Conservation (phyloP, 2,329 filamentous ascomycete species). For the Cladosporium austrohemisphaericum region DNA sequence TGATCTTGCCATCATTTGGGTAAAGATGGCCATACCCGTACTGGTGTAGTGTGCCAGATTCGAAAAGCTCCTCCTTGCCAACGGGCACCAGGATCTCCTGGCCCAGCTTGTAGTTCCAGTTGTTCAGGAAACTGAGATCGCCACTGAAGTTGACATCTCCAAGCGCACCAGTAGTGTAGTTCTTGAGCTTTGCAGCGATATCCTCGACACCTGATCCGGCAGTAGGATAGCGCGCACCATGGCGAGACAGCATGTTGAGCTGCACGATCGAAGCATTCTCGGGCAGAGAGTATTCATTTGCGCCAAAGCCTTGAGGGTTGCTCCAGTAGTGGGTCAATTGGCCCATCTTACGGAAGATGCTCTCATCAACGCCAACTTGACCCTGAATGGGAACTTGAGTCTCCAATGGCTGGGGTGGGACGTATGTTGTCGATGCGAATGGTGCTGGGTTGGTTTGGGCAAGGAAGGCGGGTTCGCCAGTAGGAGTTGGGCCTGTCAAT, state of each 20-base stretch:
- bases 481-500: slow-evolving; percentile 61
- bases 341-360: slow-evolving; percentile 69
- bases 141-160: slow-evolving; percentile 56
- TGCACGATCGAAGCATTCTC: slow-evolving; percentile 64
- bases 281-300: slow-evolving; percentile 67
- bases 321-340: slow-evolving; percentile 67
- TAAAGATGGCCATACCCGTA: slow-evolving; percentile 71
- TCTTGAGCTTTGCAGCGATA: slow-evolving; percentile 57
- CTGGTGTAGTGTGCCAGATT: slow-evolving; percentile 66
- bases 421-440: slow-evolving; percentile 58
- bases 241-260: slow-evolving; percentile 68
- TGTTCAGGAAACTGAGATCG: slow-evolving; percentile 61
- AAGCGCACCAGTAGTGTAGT: slow-evolving; percentile 41
- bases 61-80: slow-evolving; percentile 63
- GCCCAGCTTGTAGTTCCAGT: slow-evolving; percentile 67
- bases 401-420: slow-evolving; percentile 67
- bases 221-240: slow-evolving; percentile 71
- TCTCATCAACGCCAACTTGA: slow-evolving; percentile 47
- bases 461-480: slow-evolving; percentile 65
- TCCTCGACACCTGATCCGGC: slow-evolving; percentile 52
- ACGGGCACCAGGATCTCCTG: slow-evolving; percentile 68
- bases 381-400: slow-evolving; percentile 66
- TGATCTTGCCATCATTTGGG: slow-evolving; percentile 65
- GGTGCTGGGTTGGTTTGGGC: slow-evolving; percentile 67
- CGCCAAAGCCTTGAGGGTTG: slow-evolving; percentile 66